Evolutionary conservation across 176 grass and related monocot genomes (phyloP), one percentile per base, ranked within the genome.

Genomic region (Oryza coarctata): DNA sequence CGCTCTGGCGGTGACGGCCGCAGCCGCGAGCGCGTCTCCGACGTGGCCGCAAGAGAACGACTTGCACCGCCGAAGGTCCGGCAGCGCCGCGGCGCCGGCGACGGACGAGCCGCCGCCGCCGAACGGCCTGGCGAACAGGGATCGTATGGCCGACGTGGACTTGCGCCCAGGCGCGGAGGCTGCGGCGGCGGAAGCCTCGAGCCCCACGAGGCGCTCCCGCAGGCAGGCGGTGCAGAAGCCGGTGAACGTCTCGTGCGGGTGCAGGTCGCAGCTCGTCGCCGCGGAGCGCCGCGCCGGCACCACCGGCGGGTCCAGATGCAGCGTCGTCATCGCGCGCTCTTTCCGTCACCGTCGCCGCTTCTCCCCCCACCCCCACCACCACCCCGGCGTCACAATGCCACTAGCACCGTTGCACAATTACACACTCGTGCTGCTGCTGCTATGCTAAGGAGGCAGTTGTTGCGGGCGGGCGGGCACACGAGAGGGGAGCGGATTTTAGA

Each of bases 121-220:
- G 78, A 86, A 86, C 0, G 90, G 84, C 33, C 92, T 86, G 41
- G 79, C 84, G 83, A 95, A 95, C 85, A 99, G 85, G 9, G 96
- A 99, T 69, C 87, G 90, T 76, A 99, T 86, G 69, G 96, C 91
- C 47, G 93, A 99, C 78, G 91, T 98, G 82, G 95, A 98, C 88
- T 84, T 90, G 65, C 90, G 92, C 63, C 90, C 86, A 12, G 90
- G 76, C 63, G 87, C 80, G 23, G 79, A 45, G 22, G 71, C 65
- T 15, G 27, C 33, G 73, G 80, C 38, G 17, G 73, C 60, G 45
- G 34, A 69, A 34, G 84, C 20, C 71, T 99, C 96, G 60, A 95
- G 91, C 57, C 93, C 96, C 0, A 89, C 17, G 6, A 99, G 93
- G 67, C 96, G 96, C 74, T 99, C 91, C 35, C 91, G 93, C 84